Conservation (phyloP, 345 rosid genomes). For the Anastatica hierochuntica region DNA sequence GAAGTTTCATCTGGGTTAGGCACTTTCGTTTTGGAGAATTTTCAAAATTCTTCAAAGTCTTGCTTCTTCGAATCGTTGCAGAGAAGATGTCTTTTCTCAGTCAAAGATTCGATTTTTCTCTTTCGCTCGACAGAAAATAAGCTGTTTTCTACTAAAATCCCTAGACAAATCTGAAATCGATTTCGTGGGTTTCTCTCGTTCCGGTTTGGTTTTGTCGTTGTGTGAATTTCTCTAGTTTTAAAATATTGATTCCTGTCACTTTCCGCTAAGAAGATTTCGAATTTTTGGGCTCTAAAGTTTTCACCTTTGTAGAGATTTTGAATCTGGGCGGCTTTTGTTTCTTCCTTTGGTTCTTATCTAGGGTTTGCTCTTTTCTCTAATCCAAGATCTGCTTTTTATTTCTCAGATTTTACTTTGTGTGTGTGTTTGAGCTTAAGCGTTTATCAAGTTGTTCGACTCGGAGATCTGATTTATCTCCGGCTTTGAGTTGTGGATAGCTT, state of each 20-base stretch:
- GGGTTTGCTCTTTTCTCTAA: slow-evolving; percentile 15
- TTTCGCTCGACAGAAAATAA: background rate
- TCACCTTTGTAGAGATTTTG: background rate
- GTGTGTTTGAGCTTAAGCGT: background rate
- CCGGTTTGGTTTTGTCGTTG: too few species aligned
- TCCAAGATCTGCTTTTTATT: slow-evolving; percentile 10
- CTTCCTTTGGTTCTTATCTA: background rate
- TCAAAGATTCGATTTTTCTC: background rate
- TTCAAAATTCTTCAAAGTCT: too few species aligned
- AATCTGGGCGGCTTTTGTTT: slow-evolving; percentile 10
- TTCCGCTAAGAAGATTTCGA: too few species aligned
- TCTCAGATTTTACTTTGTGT: slow-evolving; percentile 14
- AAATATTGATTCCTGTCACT: too few species aligned
- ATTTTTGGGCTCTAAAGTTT: too few species aligned
- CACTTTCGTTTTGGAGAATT: too few species aligned
- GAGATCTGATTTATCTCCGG: slow-evolving; percentile 12
- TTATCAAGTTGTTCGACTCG: background rate
- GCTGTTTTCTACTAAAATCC: too few species aligned
- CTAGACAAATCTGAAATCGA: slow-evolving; percentile 21
- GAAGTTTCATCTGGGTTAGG: too few species aligned
- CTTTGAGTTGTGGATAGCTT: too few species aligned
- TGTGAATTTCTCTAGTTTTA: too few species aligned
- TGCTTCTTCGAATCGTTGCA: too few species aligned
- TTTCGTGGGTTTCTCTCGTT: slow-evolving; percentile 8
- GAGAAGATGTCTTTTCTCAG: slow-evolving; percentile 10